phyloP scores from a whole-genome alignment of 2,329 filamentous ascomycete species.

The Neopestalotiopsis rosae region DNA sequence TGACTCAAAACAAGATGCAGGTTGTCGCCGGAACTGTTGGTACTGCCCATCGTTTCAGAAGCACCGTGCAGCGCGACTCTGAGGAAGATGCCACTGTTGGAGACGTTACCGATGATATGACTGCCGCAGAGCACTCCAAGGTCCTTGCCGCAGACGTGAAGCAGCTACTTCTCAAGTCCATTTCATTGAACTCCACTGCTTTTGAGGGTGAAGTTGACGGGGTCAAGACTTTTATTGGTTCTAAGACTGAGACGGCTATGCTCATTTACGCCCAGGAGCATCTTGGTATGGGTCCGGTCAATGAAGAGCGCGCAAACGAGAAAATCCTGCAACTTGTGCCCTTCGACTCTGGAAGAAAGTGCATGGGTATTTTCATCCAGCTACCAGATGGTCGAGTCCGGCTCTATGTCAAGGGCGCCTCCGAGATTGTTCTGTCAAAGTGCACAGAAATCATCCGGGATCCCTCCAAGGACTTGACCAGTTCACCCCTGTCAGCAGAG shows the following conservation, averaged over 20 bases:
- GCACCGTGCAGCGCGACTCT: conserved; percentile 31
- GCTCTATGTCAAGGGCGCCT: conserved; percentile 68
- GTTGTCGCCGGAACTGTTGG: conserved; percentile 67
- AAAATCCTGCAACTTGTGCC: conserved; percentile 71
- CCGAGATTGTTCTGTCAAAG: conserved; percentile 65
- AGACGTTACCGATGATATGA: conserved; percentile 38
- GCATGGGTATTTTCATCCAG: conserved; percentile 66
- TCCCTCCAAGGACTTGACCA: conserved; percentile 49
- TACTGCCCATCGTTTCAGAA: conserved; percentile 60
- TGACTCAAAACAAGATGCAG: conserved; percentile 74
- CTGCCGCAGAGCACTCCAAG: conserved; percentile 51
- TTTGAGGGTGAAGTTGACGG: conserved; percentile 78
- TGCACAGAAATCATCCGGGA: conserved; percentile 58
- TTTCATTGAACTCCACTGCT: conserved; percentile 73
- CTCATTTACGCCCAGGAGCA: conserved; percentile 72
- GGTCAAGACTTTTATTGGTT: conserved; percentile 71
- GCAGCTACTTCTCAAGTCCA: conserved; percentile 63
- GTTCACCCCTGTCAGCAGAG: conserved; percentile 53
- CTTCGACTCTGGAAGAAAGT: conserved; percentile 78
- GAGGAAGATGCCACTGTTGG: conserved; percentile 21
- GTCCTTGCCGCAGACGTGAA: conserved; percentile 53
- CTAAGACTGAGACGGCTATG: conserved; percentile 78
- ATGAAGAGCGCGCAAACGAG: conserved; percentile 66
- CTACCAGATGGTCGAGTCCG: conserved; percentile 57
- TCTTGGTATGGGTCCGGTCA: conserved; percentile 69